These are phyloP conservation scores for Geopyxis carbonaria DNA, from an alignment of 495 filamentous ascomycete species.

Conservation along the genomic window DNA sequence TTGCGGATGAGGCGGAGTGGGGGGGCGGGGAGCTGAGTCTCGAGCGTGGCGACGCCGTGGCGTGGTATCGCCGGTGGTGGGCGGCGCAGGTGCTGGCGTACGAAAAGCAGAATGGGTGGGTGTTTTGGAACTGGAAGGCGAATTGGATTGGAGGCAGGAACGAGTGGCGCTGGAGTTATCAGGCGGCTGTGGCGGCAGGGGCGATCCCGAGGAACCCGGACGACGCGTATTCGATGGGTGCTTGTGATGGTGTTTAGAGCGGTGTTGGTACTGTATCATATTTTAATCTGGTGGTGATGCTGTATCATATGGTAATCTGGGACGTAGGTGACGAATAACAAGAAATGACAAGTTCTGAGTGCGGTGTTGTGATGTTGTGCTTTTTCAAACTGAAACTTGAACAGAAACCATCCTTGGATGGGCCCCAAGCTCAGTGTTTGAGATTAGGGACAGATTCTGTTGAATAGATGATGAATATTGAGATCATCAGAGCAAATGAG, in stretches of 20 bases:
- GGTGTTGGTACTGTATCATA: no score
- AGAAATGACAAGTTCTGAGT: no score
- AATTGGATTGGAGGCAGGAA: conserved; percentile 24
- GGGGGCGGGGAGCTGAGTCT: conserved; percentile 30
- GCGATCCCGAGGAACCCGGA: conserved; percentile 16
- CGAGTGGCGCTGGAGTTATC: conserved; percentile 20
- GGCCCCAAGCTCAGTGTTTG: no score
- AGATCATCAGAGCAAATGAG: no score
- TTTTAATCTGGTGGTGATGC: no score
- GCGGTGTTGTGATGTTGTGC: no score
- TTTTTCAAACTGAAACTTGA: no score
- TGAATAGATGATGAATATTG: no score
- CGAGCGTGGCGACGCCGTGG: conserved; percentile 27
- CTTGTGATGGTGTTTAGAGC: conserved; percentile 12
- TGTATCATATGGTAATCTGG: no score
- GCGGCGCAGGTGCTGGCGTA: conserved; percentile 38
- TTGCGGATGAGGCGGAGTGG: conserved; percentile 22
- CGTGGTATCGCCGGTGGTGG: conserved; percentile 43
- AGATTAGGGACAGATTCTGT: no score
- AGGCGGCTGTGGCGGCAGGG: conserved; percentile 13
- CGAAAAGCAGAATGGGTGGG: conserved; percentile 26
- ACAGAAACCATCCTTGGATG: no score
- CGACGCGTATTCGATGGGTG: conserved; percentile 15
- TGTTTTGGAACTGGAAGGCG: conserved; percentile 21
- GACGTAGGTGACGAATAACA: no score